Base-by-base conservation (phyloP, 2,329 filamentous ascomycete genomes). In the Ceratocystis colombiana region DNA sequence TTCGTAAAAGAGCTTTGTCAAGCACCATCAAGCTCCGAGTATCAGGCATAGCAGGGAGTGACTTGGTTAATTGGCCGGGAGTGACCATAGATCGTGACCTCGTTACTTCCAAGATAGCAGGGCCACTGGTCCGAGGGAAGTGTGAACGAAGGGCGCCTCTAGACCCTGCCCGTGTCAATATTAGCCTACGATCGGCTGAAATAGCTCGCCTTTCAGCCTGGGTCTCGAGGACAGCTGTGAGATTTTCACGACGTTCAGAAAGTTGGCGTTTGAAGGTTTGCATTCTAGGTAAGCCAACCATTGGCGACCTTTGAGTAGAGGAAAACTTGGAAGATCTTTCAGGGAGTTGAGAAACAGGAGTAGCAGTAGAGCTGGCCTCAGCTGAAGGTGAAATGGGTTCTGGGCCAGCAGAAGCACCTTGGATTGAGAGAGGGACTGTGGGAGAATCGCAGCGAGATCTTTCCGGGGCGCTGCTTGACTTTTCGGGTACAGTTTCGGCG, bases 221-320 rank as follows among this genome's bases (percentile, higher is more conserved):
- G 41, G 84, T 82, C 5, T 83, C 81, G 61, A 86, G 79, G 53
- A 85, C 79, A 57, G 88, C 85, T 68, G 87, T 79, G 65, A 96
- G 79, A 71, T 85, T 87, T 71, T 88, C 84, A 70, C 90, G 83
- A 69, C 84, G 82, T 75, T 96, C 92, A 33, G 90, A 93, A 73
- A 88, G 83, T 74, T 93, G 90, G 71, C 91, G 84, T 75, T 86
- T 88, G 76, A 95, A 91, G 0, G 90, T 95, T 71, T 87, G 84
- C 3, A 86, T 79, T 62, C 90, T 84, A 48, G 90, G 89, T 46
- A 96, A 77, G 17, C 88, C 87, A 53, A 67, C 44, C n/a, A 55
- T 65, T 28, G 62, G 62, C 20, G 55, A 30, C 20, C 37, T 53
- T 20, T 64, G 63, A 20, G 30, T 45, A 44, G 8, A 65, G 53